These are phyloP conservation scores for Penicillium chermesinum DNA, from an alignment of 495 filamentous ascomycete species.

Conservation along the genomic window DNA sequence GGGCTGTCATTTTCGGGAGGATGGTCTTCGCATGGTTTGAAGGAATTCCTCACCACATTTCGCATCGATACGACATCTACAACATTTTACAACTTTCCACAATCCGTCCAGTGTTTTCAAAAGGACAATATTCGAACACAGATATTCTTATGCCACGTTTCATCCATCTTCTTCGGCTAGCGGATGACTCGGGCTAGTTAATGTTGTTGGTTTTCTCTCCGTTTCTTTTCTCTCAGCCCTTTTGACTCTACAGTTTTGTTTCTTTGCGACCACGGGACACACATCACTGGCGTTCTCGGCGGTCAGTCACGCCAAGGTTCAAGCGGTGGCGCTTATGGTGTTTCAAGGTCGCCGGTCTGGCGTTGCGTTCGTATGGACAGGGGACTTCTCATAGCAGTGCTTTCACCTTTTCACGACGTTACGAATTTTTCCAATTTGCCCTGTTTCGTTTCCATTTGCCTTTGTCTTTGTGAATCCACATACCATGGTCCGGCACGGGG, in stretches of 20 bases:
- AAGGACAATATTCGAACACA: constrained; percentile 3
- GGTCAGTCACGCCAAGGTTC: constrained; percentile 16
- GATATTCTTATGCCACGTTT: neutral
- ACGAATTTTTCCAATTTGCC: constrained; percentile 8
- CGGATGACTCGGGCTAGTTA: too few relatives aligned
- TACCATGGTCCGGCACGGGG: constrained; percentile 4
- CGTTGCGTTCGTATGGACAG: constrained; percentile 18
- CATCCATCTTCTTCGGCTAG: too few relatives aligned
- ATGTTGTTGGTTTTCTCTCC: too few relatives aligned
- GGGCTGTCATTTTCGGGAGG: constrained; percentile 9
- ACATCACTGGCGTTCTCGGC: constrained; percentile 6
- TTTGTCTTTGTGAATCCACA: neutral
- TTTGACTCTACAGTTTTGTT: constrained; percentile 8
- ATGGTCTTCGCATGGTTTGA: constrained; percentile 25
- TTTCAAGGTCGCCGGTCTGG: constrained; percentile 25
- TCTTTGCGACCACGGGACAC: neutral
- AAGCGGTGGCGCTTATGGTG: constrained; percentile 39
- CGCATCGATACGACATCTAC: constrained; percentile 28
- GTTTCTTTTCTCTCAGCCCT: neutral
- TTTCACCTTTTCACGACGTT: constrained; percentile 13
- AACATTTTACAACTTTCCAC: constrained; percentile 17
- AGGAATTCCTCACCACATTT: constrained; percentile 4
- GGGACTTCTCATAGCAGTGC: constrained; percentile 8
- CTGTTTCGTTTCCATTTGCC: neutral
- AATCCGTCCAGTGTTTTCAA: neutral